A percentile compares a stretch with the other conserved stretches of the same genome.
phyloP scores from a whole-genome alignment of 345 rosid genomes.

The Camelina neglecta region DNA sequence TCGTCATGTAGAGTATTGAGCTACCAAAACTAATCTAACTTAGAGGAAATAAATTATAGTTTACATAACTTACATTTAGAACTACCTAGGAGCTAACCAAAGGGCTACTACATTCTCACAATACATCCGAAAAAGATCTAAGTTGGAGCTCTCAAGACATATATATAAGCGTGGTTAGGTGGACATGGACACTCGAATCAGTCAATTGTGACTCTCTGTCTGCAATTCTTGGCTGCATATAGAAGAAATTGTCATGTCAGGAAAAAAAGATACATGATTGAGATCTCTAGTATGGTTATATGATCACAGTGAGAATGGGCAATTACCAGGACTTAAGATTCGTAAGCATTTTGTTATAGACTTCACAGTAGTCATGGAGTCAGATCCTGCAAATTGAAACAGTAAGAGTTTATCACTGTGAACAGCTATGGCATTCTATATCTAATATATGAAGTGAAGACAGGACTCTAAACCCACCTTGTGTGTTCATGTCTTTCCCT shows the following conservation, averaged over 20 bases:
- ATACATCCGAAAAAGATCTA: not conserved
- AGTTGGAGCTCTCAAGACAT: conserved; percentile 3
- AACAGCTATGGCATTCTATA: conserved; percentile 17
- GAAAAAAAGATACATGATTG: not conserved
- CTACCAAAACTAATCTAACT: not conserved
- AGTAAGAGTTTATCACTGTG: not conserved
- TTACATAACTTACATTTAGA: conserved; percentile 1
- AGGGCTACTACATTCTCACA: conserved; percentile 20
- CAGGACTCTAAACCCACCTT: conserved; percentile 47
- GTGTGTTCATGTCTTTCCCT: conserved; percentile 51
- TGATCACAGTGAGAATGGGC: conserved; percentile 2
- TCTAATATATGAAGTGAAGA: not conserved
- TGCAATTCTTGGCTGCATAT: conserved; percentile 54
- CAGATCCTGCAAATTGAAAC: conserved; percentile 54
- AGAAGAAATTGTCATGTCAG: conserved; percentile 4
- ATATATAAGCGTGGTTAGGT: not conserved
- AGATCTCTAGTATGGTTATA: conserved; percentile 8
- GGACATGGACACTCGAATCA: conserved; percentile 2
- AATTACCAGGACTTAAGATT: conserved; percentile 74
- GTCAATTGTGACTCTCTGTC: conserved; percentile 35
- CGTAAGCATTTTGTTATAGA: conserved; percentile 66
- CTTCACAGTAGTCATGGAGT: conserved; percentile 56
- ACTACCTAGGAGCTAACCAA: conserved; percentile 10
- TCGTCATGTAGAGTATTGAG: conserved; percentile 7
- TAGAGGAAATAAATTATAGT: not conserved